Conservation (phyloP, 257 asterid genomes). For the Fraxinus pennsylvanica region DNA sequence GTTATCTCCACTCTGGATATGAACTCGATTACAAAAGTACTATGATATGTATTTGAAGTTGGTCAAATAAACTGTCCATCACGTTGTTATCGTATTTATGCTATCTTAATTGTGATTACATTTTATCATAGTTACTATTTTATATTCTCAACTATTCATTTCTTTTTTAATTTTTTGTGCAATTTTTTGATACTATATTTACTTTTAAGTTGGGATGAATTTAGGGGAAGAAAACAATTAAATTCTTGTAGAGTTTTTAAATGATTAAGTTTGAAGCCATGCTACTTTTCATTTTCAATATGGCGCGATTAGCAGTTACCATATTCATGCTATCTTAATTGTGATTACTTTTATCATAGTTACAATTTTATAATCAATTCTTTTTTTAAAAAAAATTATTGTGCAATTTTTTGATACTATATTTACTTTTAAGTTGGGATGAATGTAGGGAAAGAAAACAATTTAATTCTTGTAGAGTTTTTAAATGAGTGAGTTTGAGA, state of each 20-base stretch:
- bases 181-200: background rate
- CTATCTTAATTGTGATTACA: too few relatives aligned
- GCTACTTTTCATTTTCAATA: background rate
- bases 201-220: background rate
- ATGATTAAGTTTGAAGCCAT: background rate
- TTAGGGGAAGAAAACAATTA: background rate
- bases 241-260: background rate
- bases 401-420: background rate
- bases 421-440: background rate
- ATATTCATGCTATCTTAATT: background rate
- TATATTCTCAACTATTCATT: background rate
- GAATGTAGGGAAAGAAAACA: background rate
- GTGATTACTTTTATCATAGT: background rate
- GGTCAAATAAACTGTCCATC: background rate
- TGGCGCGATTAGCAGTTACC: background rate
- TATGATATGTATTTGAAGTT: background rate
- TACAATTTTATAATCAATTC: background rate
- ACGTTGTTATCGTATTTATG: background rate
- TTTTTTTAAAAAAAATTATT: background rate
- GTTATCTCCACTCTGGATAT: conserved; percentile 5
- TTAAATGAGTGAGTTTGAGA: background rate
- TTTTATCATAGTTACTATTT: background rate
- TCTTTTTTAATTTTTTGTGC: background rate
- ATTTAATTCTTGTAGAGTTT: background rate
- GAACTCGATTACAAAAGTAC: background rate